phyloP scores from a whole-genome alignment of 2,329 filamentous ascomycete species.

The Cladophialophora carrionii region DNA sequence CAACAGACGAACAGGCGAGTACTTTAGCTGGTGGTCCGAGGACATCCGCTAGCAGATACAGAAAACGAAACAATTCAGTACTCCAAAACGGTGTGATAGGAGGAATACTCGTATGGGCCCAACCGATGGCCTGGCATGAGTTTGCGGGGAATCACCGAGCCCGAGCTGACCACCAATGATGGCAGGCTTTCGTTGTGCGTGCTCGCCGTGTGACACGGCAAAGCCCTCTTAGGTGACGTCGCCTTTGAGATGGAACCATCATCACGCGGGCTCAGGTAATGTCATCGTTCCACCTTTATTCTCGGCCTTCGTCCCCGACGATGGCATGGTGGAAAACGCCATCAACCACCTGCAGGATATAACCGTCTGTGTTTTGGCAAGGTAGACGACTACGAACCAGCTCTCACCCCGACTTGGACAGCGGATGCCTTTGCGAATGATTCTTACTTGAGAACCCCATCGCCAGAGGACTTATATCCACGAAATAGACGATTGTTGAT shows the following conservation, averaged over 20 bases:
- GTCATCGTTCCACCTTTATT: conserved; percentile 8
- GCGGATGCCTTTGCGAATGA: background rate
- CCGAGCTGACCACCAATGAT: background rate
- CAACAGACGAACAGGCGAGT: background rate
- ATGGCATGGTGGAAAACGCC: background rate
- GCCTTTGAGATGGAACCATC: background rate
- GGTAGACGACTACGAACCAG: background rate
- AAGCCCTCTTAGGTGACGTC: background rate
- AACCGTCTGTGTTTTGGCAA: background rate
- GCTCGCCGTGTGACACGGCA: background rate
- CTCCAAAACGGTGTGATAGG: background rate
- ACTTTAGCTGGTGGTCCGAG: background rate
- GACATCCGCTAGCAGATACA: background rate
- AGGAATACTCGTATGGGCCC: background rate
- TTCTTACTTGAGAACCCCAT: background rate
- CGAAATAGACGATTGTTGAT: background rate
- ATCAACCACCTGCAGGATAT: background rate
- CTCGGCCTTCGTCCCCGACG: background rate
- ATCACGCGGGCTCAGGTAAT: background rate
- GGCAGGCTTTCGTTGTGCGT: background rate
- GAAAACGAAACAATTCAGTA: background rate
- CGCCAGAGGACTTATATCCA: background rate
- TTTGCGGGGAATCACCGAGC: background rate
- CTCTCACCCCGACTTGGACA: background rate
- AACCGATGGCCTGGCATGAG: background rate